Percentiles rank a stretch among this genome's conserved stretches.
These are phyloP conservation scores for Adansonia grandidieri DNA, from an alignment of 441 rosid genomes.

Conservation along the genomic window DNA sequence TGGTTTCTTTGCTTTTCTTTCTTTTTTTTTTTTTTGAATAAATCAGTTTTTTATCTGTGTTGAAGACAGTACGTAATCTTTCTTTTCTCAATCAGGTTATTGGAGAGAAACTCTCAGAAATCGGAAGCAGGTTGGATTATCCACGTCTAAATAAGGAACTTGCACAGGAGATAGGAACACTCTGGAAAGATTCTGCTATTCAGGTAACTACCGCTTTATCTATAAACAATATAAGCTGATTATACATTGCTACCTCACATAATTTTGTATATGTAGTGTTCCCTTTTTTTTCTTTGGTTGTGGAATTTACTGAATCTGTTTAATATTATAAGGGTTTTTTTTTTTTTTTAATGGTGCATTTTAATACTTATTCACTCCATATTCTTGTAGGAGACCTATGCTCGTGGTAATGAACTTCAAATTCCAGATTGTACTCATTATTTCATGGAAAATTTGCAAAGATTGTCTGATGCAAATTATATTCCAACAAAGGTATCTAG, in stretches of 20 bases:
- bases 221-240: conserved; percentile 5
- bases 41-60: not conserved
- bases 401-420: conserved; percentile 84
- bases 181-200: conserved; percentile 93
- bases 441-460: conserved; percentile 89
- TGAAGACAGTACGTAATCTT: not conserved
- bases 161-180: conserved; percentile 68
- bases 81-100: conserved; percentile 51
- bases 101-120: conserved; percentile 81
- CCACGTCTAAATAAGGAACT: conserved; percentile 78
- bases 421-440: conserved; percentile 89
- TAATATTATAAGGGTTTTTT: not conserved
- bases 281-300: not conserved
- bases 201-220: conserved; percentile 55
- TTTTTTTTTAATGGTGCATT: not conserved
- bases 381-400: conserved; percentile 73
- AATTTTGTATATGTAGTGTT: not conserved
- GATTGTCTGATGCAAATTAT: conserved; percentile 77
- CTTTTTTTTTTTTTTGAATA: not conserved
- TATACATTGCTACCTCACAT: not conserved
- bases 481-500: conserved; percentile 83
- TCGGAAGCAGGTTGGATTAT: conserved; percentile 73
- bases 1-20: not conserved
- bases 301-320: conserved; percentile 2
- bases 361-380: conserved; percentile 4